These are phyloP conservation scores for Deinandra increscens DNA, from an alignment of 129 eudicot genomes.

Conservation along the genomic window DNA sequence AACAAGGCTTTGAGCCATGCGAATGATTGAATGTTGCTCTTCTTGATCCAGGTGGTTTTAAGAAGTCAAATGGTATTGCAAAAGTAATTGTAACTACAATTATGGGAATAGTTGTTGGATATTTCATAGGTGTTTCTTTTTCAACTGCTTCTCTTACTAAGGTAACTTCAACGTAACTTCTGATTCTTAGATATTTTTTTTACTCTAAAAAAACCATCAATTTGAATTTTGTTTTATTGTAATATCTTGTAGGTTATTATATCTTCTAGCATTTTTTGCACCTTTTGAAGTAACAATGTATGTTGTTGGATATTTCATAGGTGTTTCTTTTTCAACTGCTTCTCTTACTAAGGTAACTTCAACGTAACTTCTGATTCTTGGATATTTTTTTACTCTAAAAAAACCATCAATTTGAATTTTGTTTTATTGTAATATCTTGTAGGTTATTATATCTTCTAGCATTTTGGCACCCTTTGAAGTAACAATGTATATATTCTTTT, in stretches of 20 bases:
- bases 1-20: too few relatives aligned
- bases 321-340: too few relatives aligned
- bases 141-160: conserved; percentile 77
- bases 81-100: conserved; percentile 74
- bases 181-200: conserved; percentile 20
- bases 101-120: conserved; percentile 89
- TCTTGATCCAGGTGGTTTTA: conserved; percentile 56
- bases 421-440: too few relatives aligned
- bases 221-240: conserved; percentile 16
- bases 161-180: too few relatives aligned
- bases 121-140: conserved; percentile 88
- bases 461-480: too few relatives aligned
- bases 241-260: conserved; percentile 55
- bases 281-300: conserved; percentile 55
- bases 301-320: too few relatives aligned
- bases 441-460: too few relatives aligned
- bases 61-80: conserved; percentile 77
- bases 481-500: too few relatives aligned
- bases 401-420: too few relatives aligned
- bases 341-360: too few relatives aligned
- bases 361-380: too few relatives aligned
- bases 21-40: conserved; percentile 9
- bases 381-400: too few relatives aligned
- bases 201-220: not conserved
- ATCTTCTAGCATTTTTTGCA: conserved; percentile 67